Percentiles rank a stretch among this genome's conserved stretches.
These are phyloP conservation scores for Chara braunii DNA, from an alignment of 139 green algal genomes.

Conservation along the genomic window DNA sequence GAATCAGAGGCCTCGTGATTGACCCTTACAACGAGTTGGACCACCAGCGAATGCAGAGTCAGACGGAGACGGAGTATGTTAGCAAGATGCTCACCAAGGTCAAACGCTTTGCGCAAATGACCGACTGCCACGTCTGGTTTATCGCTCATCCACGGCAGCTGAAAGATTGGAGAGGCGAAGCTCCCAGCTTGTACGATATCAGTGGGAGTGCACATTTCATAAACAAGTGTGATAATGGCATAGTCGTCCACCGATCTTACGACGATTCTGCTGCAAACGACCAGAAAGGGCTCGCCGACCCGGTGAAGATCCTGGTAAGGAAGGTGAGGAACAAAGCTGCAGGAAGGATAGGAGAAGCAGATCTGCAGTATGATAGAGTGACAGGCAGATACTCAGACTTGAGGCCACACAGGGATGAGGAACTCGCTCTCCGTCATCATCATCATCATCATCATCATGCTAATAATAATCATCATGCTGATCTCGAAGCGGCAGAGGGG, in stretches of 20 bases:
- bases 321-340: constrained; percentile 86
- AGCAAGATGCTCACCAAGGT: constrained; percentile 83
- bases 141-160: constrained; percentile 80
- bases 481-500: too few relatives aligned
- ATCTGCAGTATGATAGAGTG: constrained; percentile 53
- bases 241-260: constrained; percentile 82
- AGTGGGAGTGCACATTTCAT: constrained; percentile 88
- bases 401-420: too few relatives aligned
- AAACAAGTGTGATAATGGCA: constrained; percentile 93
- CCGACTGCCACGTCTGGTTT: constrained; percentile 93
- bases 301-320: constrained; percentile 35
- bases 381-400: too few relatives aligned
- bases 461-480: too few relatives aligned
- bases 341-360: constrained; percentile 63
- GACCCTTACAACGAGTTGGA: constrained; percentile 98
- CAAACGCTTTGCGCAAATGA: constrained; percentile 65
- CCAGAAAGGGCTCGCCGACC: constrained; percentile 34
- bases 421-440: too few relatives aligned
- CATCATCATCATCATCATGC: too few relatives aligned
- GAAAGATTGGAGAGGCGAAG: constrained; percentile 63
- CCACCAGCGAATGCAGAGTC: constrained; percentile 53
- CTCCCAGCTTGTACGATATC: constrained; percentile 86
- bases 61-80: constrained; percentile 91
- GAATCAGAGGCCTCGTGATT: constrained; percentile 90
- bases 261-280: too few relatives aligned